Conservation (phyloP, 495 filamentous ascomycete species). For the Tuber aestivum region DNA sequence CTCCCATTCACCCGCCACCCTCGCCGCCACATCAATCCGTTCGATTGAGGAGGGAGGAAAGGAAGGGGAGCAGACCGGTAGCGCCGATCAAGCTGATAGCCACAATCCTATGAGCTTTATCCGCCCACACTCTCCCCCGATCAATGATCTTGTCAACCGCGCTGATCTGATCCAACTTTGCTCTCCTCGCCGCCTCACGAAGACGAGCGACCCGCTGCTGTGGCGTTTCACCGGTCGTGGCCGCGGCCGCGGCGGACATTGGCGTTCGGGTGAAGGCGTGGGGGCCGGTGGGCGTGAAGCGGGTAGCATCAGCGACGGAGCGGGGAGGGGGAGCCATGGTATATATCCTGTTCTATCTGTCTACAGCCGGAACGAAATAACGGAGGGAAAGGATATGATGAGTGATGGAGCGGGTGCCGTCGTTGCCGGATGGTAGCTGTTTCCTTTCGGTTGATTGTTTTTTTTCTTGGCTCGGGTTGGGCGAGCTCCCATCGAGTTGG, state of each 20-base stretch:
- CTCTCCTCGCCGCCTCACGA: constrained; percentile 67
- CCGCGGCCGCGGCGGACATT: constrained; percentile 39
- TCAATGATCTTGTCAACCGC: constrained; percentile 63
- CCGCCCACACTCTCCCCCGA: constrained; percentile 65
- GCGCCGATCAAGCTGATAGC: constrained; percentile 68
- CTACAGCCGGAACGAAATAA: constrained; percentile 9
- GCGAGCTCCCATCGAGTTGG: neutral
- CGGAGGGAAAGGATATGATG: neutral
- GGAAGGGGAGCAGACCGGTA: constrained; percentile 57
- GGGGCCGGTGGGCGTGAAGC: constrained; percentile 87
- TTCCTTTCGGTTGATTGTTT: neutral
- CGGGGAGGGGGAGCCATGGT: constrained; percentile 58
- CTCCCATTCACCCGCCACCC: constrained; percentile 3
- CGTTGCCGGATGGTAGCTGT: neutral
- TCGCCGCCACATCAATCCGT: neutral
- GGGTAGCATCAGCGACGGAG: constrained; percentile 85
- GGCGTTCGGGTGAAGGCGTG: constrained; percentile 61
- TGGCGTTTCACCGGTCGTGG: constrained; percentile 61
- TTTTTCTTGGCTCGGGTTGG: neutral
- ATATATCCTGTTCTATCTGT: neutral
- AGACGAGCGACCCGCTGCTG: constrained; percentile 83
- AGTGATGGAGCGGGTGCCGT: neutral
- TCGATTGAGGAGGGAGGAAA: neutral
- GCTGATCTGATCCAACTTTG: constrained; percentile 56
- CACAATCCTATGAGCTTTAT: constrained; percentile 73